Conservation (phyloP, 2,329 filamentous ascomycete genomes). For the Penicillium oxalicum region DNA sequence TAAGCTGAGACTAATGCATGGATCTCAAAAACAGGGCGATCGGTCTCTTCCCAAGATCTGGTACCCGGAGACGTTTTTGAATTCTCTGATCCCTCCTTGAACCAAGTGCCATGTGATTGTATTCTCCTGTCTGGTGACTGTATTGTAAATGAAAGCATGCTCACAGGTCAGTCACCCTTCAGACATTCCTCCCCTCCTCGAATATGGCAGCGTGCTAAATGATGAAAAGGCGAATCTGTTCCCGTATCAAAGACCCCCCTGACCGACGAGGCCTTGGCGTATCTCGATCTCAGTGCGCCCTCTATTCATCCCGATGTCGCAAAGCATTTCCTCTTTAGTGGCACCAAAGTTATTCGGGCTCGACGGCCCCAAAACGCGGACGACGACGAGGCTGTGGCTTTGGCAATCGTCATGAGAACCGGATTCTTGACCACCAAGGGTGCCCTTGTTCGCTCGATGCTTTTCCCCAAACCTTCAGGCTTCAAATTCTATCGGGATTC, state of each 20-base stretch:
- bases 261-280: constrained; percentile 68
- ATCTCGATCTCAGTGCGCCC: constrained; percentile 71
- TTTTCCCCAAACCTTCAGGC: constrained; percentile 95
- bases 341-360: constrained; percentile 90
- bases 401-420: constrained; percentile 87
- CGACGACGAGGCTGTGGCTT: constrained; percentile 79
- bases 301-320: constrained; percentile 78
- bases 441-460: constrained; percentile 90
- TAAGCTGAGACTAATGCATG: neutral
- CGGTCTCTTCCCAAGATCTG: constrained; percentile 77
- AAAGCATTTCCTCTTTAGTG: constrained; percentile 86
- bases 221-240: constrained; percentile 70
- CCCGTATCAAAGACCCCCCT: constrained; percentile 89
- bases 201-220: constrained; percentile 13
- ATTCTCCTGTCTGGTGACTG: constrained; percentile 87
- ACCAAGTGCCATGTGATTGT: constrained; percentile 87
- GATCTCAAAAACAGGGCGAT: constrained; percentile 56
- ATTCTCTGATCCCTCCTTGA: constrained; percentile 83
- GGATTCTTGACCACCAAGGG: constrained; percentile 98
- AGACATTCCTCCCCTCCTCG: neutral
- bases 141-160: constrained; percentile 99
- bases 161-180: constrained; percentile 56
- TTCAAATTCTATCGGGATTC: constrained; percentile 99
- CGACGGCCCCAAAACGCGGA: constrained; percentile 79
- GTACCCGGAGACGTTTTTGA: constrained; percentile 97